Percentiles rank a stretch among this genome's conserved stretches.
Conservation (phyloP, 2,329 filamentous ascomycete genomes). For the Exophiala sp. region DNA sequence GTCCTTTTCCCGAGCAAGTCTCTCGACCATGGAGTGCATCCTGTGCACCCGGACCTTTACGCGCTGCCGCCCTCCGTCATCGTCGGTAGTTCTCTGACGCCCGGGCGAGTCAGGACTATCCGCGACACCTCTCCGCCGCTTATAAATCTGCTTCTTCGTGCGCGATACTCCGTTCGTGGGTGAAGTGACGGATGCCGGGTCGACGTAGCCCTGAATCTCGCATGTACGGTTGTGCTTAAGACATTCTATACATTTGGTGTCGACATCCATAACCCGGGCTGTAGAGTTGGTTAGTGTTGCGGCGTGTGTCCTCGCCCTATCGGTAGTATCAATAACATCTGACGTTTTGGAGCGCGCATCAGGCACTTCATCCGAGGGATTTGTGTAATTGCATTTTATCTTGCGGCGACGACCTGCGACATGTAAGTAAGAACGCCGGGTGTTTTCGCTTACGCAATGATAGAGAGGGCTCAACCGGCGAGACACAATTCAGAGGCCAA, state of each 20-base stretch:
- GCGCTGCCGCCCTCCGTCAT: not conserved
- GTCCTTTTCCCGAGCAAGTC: slow-evolving; percentile 8
- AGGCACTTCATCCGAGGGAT: not conserved
- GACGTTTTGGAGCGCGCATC: not conserved
- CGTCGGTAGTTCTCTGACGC: not conserved
- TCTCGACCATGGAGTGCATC: slow-evolving; percentile 16
- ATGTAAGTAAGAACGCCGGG: not conserved
- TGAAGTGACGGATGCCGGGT: not conserved
- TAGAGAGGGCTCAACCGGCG: not conserved
- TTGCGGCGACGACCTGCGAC: slow-evolving; percentile 27
- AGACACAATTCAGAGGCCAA: not conserved
- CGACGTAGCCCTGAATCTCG: slow-evolving; percentile 22
- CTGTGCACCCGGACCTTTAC: slow-evolving; percentile 19
- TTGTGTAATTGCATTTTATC: slow-evolving; percentile 27
- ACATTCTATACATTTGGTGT: slow-evolving; percentile 24
- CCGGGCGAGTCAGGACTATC: not conserved
- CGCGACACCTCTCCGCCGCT: slow-evolving; percentile 9
- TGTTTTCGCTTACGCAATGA: not conserved
- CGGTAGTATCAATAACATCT: not conserved
- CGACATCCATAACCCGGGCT: not conserved
- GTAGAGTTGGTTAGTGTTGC: not conserved
- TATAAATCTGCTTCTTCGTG: slow-evolving; percentile 12
- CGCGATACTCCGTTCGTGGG: not conserved
- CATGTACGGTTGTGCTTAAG: slow-evolving; percentile 18
- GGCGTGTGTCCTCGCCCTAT: not conserved